These are phyloP conservation scores for Penicillium sp. DNA, from an alignment of 2,329 filamentous ascomycete species.

Conservation along the genomic window DNA sequence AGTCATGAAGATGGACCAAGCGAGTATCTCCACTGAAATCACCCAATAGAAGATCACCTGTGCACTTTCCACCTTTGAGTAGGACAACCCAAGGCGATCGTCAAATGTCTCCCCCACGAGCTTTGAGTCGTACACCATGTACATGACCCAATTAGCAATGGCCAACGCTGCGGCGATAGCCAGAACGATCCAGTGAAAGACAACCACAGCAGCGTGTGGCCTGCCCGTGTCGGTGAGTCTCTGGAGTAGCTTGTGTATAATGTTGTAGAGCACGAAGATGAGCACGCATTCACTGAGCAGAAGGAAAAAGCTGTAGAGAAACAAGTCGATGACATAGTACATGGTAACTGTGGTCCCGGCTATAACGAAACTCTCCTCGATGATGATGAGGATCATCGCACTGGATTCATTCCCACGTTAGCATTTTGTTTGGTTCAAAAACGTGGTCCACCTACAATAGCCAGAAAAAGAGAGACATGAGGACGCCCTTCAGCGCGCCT, in stretches of 20 bases:
- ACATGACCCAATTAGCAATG: constrained; percentile 13
- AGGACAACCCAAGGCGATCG: background rate
- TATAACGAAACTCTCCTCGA: constrained; percentile 13
- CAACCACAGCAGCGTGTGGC: constrained; percentile 8
- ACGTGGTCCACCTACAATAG: constrained; percentile 8
- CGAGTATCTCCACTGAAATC: constrained; percentile 20
- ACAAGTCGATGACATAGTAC: constrained; percentile 20
- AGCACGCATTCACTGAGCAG: constrained; percentile 11
- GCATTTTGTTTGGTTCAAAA: background rate
- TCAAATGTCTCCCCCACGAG: background rate
- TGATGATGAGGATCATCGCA: constrained; percentile 4
- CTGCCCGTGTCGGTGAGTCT: constrained; percentile 15
- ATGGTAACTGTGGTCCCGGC: constrained; percentile 13
- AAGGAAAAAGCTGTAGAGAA: constrained; percentile 19
- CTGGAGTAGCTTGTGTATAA: constrained; percentile 18
- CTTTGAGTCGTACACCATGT: constrained; percentile 8
- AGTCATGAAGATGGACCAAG: constrained; percentile 17
- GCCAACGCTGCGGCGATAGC: constrained; percentile 8
- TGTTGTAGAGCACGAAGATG: constrained; percentile 19
- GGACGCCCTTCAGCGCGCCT: constrained; percentile 13
- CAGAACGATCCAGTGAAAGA: constrained; percentile 18
- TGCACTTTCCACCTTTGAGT: constrained; percentile 7
- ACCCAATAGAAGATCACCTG: constrained; percentile 16
- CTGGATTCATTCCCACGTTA: constrained; percentile 6
- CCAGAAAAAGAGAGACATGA: constrained; percentile 12